Evolutionary conservation across 2,329 filamentous ascomycete species (phyloP), one percentile per base, ranked within the genome.

Genomic region (Pseudopyricularia cyperi): DNA sequence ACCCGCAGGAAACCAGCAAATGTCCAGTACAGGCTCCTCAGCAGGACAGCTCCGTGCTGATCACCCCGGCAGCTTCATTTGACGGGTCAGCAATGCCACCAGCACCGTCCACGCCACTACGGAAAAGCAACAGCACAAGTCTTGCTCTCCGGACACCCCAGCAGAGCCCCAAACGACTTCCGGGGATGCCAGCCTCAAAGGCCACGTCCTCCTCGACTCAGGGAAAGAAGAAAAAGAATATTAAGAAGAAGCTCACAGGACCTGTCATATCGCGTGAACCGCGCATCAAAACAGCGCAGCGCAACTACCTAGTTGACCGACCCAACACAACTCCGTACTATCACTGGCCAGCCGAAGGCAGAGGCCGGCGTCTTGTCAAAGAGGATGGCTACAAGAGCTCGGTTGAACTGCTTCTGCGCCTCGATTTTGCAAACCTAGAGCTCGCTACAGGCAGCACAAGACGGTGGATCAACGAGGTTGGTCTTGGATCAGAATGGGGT

Each of bases 381-480:
- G 79, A 84, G 22, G 68, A 71, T 26, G 74, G 76, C 48, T 89
- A 89, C 66, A 80, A 81, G 56, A 77, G 84, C 11, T 77, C 81
- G 8, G 73, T 80, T 19, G 85, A 89, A 57, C 67, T 88, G 9
- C 71, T 93, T 0, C 73, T 90, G 5, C 79, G 84, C 53, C 76
- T 89, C 0, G 85, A 89, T 63, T 93, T 93, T 64, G 73, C 79
- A 1, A 83, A 76, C 8, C 65, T 81, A 3, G 76, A 78, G 11
- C 76, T 83, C 48, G 82, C 84, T 0, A 70, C 68, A 2, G 71
- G 72, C 32, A 88, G 85, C 60, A 87, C 86, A 2, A 69, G 66
- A 50, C 78, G 84, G 51, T 93, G 87, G 86, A 72, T 82, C 44
- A 74, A 74, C 14, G 85, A 91, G 60, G 79, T 84, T 1, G 76